Evolutionary conservation across 208 protist genomes (phyloP).

Genomic region (Porcisia hertigi): DNA sequence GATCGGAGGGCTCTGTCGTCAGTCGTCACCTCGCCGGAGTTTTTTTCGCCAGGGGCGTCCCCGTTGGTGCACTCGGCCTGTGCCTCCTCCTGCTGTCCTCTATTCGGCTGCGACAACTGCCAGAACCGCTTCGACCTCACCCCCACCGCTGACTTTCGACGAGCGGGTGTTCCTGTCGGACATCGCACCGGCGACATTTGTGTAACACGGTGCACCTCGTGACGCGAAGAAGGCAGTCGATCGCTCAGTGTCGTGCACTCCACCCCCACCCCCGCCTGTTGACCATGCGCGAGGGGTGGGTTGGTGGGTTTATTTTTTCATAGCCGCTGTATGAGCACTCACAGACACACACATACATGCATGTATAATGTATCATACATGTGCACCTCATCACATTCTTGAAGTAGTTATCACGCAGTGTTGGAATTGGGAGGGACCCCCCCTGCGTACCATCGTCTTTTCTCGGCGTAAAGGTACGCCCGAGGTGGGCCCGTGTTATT

Average conservation of each 20-base stretch:
- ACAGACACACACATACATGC: background rate
- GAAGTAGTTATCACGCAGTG: background rate
- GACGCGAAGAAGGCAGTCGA: background rate
- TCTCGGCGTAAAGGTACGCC: too few species aligned
- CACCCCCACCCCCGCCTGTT: background rate
- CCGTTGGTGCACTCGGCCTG: background rate
- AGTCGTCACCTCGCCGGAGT: conserved; percentile 1
- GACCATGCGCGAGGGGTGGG: background rate
- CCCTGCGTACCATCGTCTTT: background rate
- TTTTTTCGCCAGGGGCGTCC: conserved; percentile 6
- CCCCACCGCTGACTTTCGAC: background rate
- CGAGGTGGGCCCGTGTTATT: background rate
- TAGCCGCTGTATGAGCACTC: background rate
- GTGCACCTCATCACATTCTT: background rate
- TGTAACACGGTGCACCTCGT: background rate
- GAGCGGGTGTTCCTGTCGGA: background rate
- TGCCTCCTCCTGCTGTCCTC: background rate
- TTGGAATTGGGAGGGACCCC: too few species aligned
- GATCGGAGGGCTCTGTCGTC: background rate
- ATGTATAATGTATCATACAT: background rate
- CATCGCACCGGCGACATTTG: background rate
- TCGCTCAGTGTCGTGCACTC: background rate
- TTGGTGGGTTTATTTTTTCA: background rate
- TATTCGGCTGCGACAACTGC: background rate
- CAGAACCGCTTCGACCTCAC: background rate